Base-by-base conservation (phyloP, 441 rosid genomes). In the Adansonia rubrostipa region DNA sequence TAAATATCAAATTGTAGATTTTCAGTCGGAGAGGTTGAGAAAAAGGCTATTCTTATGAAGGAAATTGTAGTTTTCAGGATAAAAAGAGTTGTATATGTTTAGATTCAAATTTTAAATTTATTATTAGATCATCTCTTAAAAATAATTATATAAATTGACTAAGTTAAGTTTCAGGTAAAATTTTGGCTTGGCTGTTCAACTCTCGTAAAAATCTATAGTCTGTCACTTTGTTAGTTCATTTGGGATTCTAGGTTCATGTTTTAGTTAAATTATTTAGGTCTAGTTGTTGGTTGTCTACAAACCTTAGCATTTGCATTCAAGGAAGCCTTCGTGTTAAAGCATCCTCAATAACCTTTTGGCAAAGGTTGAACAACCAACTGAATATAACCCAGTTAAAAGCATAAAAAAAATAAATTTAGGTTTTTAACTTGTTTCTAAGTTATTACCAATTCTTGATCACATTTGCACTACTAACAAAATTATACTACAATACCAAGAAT, bases 261-360 rank as follows among this genome's bases (percentile, higher is more conserved):
- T 61, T 22, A 6, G 5, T 61, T 61, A 2, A 33, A 14, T 19
- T 6, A 63, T 36, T 36, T 6, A 64, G 15, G 69, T 15, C 69
- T 6, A 2, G 47, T 64, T 64, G 69, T 15, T 64, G 48, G 42
- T 36, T 36, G 42, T 36, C 42, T 36, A 36, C 42, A 36, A 64
- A 36, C 20, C 45, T 6, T 7, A 64, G 69, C 47, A 64, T 64
- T 14, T 63, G 48, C 20, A 36, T 36, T 36, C 69, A 36, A 64
- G n/a, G 69, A 36, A 64, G 22, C 69, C 48, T 36, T 64, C 8
- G 20, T 15, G 47, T 64, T 64, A 36, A 64, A 64, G 69, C 69
- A 64, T 33, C 47, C 45, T 62, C 44, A 11, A 28, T 11, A 13
- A 5, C 14, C 44, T n/a, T 62, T 62, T n/a, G 44, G 67, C 9